Evolutionary conservation across 345 rosid genomes (phyloP), one percentile per base, ranked within the genome.

Genomic region (Populus tremula): DNA sequence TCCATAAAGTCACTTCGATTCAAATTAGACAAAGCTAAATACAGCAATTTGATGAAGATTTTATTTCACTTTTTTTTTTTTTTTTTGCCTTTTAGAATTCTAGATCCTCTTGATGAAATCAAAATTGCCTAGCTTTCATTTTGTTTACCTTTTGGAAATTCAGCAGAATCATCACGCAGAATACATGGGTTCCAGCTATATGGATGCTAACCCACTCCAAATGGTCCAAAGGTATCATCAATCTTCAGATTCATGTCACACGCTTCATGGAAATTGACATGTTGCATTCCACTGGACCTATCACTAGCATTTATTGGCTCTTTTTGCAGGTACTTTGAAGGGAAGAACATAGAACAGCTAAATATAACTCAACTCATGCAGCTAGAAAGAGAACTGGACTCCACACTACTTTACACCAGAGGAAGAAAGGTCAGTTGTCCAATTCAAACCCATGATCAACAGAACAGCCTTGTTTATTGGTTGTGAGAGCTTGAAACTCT

Each of bases 171-270:
- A 67, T 23, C 56, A 38, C 54, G 68, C 47, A 2, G 73, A 45
- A 56, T 20, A 4, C n/a, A 20, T 1, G 47, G 77, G n/a, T 41
- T 59, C 41, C 70, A 47, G 50, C 50, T 5, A 10, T 64, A 13
- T 23, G 4, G 75, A 59, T 29, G 31, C 71, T 36, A 63, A 69
- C 69, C 62, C 76, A 17, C 70, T 49, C 50, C 77, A 71, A 27
- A 62, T 41, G 54, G 69, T 82, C 65, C 70, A 76, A 50, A 79
- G 82, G 85, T 82, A 67, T 59, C 36, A 23, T 68, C 36, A 23
- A 47, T 47, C 50, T 47, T 4, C 50, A 47, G 16, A 47, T 47
- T 47, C 18, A 47, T 47, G 50, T 47, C 50, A 13, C 13, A 47
- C 5, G 50, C 50, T 12, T 47, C 17, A 47, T 47, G 50, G 50